Base-by-base conservation (phyloP, 805 yeast genomes). In the Jamesozyma gamospora region DNA sequence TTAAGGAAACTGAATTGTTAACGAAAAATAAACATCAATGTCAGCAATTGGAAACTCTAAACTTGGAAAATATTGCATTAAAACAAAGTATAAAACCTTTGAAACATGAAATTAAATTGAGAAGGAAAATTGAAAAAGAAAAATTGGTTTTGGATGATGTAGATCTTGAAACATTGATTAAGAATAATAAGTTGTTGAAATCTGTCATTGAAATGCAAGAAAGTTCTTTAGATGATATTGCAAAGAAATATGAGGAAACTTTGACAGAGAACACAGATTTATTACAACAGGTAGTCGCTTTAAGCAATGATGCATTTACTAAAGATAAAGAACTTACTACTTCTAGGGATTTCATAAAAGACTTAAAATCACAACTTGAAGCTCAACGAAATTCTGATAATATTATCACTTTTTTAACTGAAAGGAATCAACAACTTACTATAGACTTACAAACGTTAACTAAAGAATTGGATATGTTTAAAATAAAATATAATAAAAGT, bases 21-120 rank as follows among this genome's bases (percentile, higher is more conserved):
- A 13, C 25, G 4, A 13, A 63, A 29, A 66, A 66, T 40, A 52
- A 52, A 2, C 50, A 46, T 4, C 46, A 70, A 19, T 63, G 60
- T 24, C 66, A 52, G 39, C 56, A 51, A 5, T 37, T 60, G n/a
- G 69, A 63, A 40, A 47, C 47, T 12, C 36, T 55, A 11, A 48
- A 62, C 0, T 64, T 72, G 0, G 82, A 78, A 32, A 66, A 69
- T 34, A 76, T 67, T 27, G 62, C 61, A 28, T 45, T 70, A 4
- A 55, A 54, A 5, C 64, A 50, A 0, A 70, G 70, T 26, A 50
- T 61, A 19, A 54, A 52, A 15, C 43, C 57, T 6, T 44, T 65
- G 11, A 56, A 59, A 39, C 69, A 66, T 43, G 62, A 56, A 25
- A 25, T 58, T 7, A 39, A 42, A 15, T 35, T 46, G 2, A 38